Conservation (phyloP, 129 eudicot genomes). For the Chrysanthemum makinoi region DNA sequence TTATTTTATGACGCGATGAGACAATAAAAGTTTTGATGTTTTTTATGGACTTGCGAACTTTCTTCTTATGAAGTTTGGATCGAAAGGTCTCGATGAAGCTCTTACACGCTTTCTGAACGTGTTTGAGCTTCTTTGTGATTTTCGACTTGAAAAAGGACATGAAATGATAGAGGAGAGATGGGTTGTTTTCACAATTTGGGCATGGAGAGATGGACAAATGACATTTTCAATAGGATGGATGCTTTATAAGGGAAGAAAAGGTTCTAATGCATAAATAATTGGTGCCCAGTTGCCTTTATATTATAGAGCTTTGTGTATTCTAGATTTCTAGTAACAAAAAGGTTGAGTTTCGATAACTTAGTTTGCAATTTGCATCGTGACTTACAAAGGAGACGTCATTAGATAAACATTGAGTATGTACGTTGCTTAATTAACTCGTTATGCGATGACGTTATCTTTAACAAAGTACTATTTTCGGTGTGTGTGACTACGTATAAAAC, state of each 20-base stretch:
- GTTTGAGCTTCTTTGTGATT: constrained; percentile 46
- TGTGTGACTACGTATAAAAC: too few species aligned
- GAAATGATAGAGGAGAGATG: constrained; percentile 7
- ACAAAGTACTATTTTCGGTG: too few species aligned
- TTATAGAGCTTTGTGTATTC: too few species aligned
- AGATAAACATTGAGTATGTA: too few species aligned
- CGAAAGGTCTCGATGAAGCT: constrained; percentile 40
- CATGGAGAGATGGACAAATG: constrained; percentile 3
- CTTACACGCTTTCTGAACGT: constrained; percentile 48
- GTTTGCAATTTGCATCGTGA: too few species aligned
- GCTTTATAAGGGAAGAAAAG: constrained; percentile 15
- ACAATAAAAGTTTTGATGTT: constrained; percentile 19
- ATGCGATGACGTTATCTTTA: too few species aligned
- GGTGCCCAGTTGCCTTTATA: too few species aligned
- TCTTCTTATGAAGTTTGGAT: constrained; percentile 26
- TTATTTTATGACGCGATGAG: not conserved
- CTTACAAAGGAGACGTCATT: too few species aligned
- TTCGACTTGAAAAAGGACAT: constrained; percentile 37
- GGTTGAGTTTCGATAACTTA: too few species aligned
- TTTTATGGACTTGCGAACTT: constrained; percentile 29
- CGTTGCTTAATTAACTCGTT: too few species aligned
- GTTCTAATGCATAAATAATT: too few species aligned
- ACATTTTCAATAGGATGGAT: constrained; percentile 7
- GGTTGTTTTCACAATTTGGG: constrained; percentile 14
- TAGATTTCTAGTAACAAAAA: too few species aligned